A percentile compares a stretch with the other conserved stretches of the same genome.
These are phyloP conservation scores for Salvia hispanica DNA, from an alignment of 257 asterid genomes.

Conservation along the genomic window DNA sequence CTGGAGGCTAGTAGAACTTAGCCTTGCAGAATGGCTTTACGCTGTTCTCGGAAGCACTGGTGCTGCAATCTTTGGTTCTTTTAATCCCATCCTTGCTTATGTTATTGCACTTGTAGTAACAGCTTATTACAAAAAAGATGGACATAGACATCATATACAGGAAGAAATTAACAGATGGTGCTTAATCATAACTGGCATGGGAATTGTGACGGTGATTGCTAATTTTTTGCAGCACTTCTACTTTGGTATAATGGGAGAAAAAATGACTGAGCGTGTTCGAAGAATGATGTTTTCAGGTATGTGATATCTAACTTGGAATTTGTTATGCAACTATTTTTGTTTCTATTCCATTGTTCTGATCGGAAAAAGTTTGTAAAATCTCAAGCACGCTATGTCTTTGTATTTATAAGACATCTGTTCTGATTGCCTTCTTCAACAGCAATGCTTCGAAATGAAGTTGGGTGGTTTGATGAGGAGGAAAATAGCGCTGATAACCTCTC, in stretches of 20 bases:
- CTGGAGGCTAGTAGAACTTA: slow-evolving; percentile 97
- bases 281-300: slow-evolving; percentile 99
- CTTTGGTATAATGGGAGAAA: slow-evolving; percentile 99
- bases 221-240: slow-evolving; percentile 98
- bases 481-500: slow-evolving; percentile 98
- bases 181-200: slow-evolving; percentile 94
- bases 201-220: slow-evolving; percentile 89
- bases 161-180: slow-evolving; percentile 88
- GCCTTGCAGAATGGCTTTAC: slow-evolving; percentile 99
- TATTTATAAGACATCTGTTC: slow-evolving; percentile 17
- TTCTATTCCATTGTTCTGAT: slow-evolving; percentile 19
- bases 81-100: slow-evolving; percentile 92
- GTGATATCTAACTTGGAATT: slow-evolving; percentile 16
- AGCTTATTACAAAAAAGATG: slow-evolving; percentile 67
- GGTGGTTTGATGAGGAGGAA: slow-evolving; percentile 99
- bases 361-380: slow-evolving; percentile 13
- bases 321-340: slow-evolving; percentile 10
- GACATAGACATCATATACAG: slow-evolving; percentile 50
- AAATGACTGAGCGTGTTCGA: slow-evolving; percentile 99
- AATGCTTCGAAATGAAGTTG: slow-evolving; percentile 99
- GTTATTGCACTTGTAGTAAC: slow-evolving; percentile 86
- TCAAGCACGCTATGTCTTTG: slow-evolving; percentile 7
- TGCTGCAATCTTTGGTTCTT: slow-evolving; percentile 96
- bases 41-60: slow-evolving; percentile 98
- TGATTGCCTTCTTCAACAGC: slow-evolving; percentile 51